Percentiles rank a stretch among this genome's conserved stretches.
phyloP scores from a whole-genome alignment of 2,329 filamentous ascomycete species.

The Apiospora kogelbergensis region DNA sequence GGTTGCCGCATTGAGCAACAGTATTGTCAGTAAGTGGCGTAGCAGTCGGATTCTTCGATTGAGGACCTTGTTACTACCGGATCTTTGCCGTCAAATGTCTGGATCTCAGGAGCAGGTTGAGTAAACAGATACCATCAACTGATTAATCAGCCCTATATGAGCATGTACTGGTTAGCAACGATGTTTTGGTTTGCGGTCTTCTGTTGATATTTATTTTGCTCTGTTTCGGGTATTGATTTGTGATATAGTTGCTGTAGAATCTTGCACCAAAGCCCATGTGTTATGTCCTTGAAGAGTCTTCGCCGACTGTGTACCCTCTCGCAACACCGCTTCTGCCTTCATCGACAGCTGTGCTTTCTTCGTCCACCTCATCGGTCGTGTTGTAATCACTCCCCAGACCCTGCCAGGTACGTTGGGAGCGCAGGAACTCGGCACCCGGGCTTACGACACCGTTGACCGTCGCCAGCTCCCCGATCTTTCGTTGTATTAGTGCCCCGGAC shows the following conservation, averaged over 20 bases:
- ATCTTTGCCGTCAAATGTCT: too few relatives aligned
- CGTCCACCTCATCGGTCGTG: conserved; percentile 55
- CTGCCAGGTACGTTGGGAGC: conserved; percentile 83
- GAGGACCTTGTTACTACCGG: too few relatives aligned
- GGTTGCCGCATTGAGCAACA: background rate
- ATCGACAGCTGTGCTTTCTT: conserved; percentile 69
- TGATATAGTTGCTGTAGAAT: background rate
- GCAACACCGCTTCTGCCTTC: conserved; percentile 87
- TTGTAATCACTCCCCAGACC: conserved; percentile 86
- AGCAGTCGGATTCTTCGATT: background rate
- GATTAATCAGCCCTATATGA: background rate
- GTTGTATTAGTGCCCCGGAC: conserved; percentile 60
- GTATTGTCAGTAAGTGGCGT: background rate
- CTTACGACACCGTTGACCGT: conserved; percentile 85
- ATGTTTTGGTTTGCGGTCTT: too few relatives aligned
- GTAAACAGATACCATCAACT: too few relatives aligned
- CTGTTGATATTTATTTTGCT: background rate
- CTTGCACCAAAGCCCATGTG: background rate
- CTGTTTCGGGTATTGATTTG: background rate
- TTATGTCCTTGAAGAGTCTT: conserved; percentile 32
- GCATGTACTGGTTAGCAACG: background rate
- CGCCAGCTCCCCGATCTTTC: conserved; percentile 65
- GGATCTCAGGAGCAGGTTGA: too few relatives aligned
- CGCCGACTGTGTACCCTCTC: conserved; percentile 80
- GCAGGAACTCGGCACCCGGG: conserved; percentile 84